A percentile compares a stretch with the other conserved stretches of the same genome.
Conservation (phyloP, 345 rosid genomes). For the Sonneratia caseolaris region DNA sequence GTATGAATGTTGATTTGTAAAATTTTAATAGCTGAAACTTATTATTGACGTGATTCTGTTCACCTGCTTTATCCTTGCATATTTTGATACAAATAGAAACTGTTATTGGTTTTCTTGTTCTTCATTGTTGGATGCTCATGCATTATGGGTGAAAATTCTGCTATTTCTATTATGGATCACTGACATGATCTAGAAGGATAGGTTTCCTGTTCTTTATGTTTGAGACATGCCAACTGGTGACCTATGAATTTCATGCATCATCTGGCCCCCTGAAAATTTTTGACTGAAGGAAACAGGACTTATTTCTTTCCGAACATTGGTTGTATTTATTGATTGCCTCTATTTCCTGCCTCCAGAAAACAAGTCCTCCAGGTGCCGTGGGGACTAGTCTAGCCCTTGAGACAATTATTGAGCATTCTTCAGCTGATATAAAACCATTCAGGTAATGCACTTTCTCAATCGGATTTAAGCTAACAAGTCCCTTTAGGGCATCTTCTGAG, state of each 20-base stretch:
- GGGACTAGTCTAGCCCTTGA: constrained; percentile 85
- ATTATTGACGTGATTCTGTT: background rate
- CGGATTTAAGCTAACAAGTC: background rate
- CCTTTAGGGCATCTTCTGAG: background rate
- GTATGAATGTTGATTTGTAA: background rate
- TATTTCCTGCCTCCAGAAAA: constrained; percentile 37
- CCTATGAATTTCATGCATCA: background rate
- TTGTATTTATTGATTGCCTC: background rate
- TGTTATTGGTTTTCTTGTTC: background rate
- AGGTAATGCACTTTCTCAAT: constrained; percentile 32
- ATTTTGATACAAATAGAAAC: background rate
- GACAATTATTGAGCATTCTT: constrained; percentile 60
- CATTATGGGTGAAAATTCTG: background rate
- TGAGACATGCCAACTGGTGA: background rate
- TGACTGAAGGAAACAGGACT: background rate
- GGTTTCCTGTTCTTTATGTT: background rate
- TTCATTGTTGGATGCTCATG: background rate
- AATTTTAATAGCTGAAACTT: background rate
- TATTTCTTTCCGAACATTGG: background rate
- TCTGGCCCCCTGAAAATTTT: background rate
- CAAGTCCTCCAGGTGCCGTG: constrained; percentile 79
- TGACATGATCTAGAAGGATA: background rate
- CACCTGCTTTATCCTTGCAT: background rate
- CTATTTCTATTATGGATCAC: background rate
- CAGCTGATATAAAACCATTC: constrained; percentile 50